These are phyloP conservation scores for Cytospora mali DNA, from an alignment of 2,329 filamentous ascomycete genomes.

Conservation along the genomic window DNA sequence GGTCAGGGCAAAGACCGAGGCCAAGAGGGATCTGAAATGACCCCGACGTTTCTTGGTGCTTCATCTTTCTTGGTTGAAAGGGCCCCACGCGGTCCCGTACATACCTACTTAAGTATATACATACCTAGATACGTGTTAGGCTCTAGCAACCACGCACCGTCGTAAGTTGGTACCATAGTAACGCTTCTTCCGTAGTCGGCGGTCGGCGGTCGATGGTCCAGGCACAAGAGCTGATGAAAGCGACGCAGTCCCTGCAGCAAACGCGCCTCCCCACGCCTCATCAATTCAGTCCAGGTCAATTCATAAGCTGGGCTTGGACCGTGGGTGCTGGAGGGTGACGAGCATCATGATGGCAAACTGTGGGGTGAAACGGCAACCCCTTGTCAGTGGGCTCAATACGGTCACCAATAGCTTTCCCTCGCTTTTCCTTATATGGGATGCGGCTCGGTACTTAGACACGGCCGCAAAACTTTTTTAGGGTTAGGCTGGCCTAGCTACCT, in stretches of 20 bases:
- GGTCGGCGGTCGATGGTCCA: conserved; percentile 3
- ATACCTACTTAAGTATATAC: no score
- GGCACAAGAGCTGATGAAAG: background rate
- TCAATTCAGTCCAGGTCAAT: background rate
- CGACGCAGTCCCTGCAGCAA: background rate
- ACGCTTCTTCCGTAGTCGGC: conserved; percentile 21
- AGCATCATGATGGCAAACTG: background rate
- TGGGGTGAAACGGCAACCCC: background rate
- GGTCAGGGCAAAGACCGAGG: background rate
- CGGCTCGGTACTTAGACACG: conserved; percentile 17
- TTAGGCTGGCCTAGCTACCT: background rate
- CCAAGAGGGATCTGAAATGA: background rate
- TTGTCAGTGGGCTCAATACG: background rate
- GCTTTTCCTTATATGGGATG: background rate
- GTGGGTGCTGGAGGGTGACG: background rate
- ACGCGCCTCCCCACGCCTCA: background rate
- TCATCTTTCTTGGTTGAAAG: background rate
- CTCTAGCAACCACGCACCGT: background rate
- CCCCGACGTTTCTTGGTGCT: background rate
- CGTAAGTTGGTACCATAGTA: background rate
- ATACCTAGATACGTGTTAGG: no score
- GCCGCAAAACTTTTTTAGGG: background rate
- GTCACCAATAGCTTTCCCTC: background rate
- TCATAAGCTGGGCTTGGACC: background rate
- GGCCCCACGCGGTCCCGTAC: background rate